Percentiles rank a stretch among this genome's conserved stretches.
These are phyloP conservation scores for Starmerella bombicola DNA, from an alignment of 805 yeast genomes.

Conservation along the genomic window DNA sequence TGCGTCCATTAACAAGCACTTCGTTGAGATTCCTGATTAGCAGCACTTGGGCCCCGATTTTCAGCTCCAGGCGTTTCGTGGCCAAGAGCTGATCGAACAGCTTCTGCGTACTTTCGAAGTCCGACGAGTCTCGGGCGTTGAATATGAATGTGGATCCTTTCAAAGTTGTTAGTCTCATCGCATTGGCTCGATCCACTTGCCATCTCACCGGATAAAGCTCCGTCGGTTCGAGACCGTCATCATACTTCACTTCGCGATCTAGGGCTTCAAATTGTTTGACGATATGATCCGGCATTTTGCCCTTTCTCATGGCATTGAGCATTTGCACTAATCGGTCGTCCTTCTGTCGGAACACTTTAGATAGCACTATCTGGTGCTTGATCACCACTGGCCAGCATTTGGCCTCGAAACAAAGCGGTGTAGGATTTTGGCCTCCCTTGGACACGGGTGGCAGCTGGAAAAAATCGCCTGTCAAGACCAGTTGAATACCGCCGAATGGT, in stretches of 20 bases:
- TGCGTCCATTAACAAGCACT: constrained; percentile 72
- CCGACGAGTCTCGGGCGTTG: constrained; percentile 36
- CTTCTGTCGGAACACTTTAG: constrained; percentile 74
- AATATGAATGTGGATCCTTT: constrained; percentile 38
- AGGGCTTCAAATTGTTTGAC: constrained; percentile 39
- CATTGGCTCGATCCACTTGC: constrained; percentile 72
- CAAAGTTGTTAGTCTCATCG: constrained; percentile 37
- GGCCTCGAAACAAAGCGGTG: constrained; percentile 61
- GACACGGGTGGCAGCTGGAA: constrained; percentile 86
- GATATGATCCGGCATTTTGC: constrained; percentile 43
- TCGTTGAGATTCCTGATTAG: constrained; percentile 60
- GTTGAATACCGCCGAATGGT: constrained; percentile 92
- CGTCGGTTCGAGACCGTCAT: constrained; percentile 78
- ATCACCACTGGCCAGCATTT: constrained; percentile 56
- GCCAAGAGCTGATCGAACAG: constrained; percentile 60
- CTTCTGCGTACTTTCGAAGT: constrained; percentile 23
- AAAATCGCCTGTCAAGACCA: constrained; percentile 84
- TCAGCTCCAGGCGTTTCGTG: constrained; percentile 47
- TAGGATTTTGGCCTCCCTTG: neutral
- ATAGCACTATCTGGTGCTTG: constrained; percentile 49
- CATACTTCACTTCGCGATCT: constrained; percentile 40
- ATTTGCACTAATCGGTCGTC: constrained; percentile 63
- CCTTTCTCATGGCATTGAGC: constrained; percentile 70
- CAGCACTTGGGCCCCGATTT: constrained; percentile 87
- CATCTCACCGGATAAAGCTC: constrained; percentile 73